Conservation (phyloP, 129 eudicot species). For the Pulicaria dysenterica region DNA sequence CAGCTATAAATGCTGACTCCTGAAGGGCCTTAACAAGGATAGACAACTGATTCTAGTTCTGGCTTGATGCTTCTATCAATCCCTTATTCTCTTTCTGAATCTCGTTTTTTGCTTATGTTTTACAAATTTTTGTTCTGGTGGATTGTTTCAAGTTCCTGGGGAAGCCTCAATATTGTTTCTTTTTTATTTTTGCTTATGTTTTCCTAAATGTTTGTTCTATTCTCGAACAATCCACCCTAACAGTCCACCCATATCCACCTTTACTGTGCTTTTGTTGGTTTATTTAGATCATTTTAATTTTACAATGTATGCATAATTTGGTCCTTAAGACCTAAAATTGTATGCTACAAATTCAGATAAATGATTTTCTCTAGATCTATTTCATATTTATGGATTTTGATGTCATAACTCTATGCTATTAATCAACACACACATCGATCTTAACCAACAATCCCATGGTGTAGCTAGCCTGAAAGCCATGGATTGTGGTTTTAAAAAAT, state of each 20-base stretch:
- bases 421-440: no score
- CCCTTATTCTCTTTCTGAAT: no score
- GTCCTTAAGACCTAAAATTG: neutral
- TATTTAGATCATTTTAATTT: neutral
- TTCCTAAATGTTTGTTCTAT: neutral
- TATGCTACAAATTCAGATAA: neutral
- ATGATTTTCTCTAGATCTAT: neutral
- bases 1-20: conserved; percentile 19
- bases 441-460: no score
- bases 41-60: no score
- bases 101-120: neutral
- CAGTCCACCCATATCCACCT: no score
- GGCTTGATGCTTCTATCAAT: no score
- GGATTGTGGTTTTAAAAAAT: no score
- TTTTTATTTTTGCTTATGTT: neutral
- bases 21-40: neutral
- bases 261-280: neutral
- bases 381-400: no score
- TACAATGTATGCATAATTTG: neutral
- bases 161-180: neutral
- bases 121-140: neutral
- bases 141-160: neutral
- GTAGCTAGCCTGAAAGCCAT: no score
- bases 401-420: no score
- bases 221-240: neutral